Evolutionary conservation across 1,284 basidiomycete genomes (phyloP).

Genomic region (Sparassis latifolia): DNA sequence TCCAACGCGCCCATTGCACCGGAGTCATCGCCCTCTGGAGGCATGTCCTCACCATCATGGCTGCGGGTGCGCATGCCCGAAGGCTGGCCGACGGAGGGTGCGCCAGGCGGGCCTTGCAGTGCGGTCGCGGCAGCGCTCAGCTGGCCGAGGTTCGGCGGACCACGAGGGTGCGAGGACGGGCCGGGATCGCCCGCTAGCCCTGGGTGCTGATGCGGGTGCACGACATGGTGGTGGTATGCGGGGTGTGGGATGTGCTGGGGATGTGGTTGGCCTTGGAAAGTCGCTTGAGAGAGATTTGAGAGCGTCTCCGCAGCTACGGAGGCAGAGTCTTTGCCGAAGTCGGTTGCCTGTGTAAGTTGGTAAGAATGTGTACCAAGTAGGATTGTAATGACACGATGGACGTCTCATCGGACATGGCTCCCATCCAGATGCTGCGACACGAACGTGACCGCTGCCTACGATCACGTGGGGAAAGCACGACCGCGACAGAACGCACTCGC

Average conservation of each 20-base stretch:
- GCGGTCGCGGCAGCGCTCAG: constrained; percentile 42
- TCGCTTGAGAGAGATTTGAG: constrained; percentile 49
- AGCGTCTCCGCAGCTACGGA: constrained; percentile 50
- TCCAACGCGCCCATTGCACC: background rate
- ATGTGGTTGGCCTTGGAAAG: constrained; percentile 13
- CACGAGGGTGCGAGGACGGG: constrained; percentile 68
- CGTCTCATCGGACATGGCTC: too few relatives aligned
- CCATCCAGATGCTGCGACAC: constrained; percentile 4
- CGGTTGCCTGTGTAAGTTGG: too few relatives aligned
- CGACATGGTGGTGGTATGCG: constrained; percentile 7
- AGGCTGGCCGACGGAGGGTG: constrained; percentile 22
- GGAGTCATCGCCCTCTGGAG: constrained; percentile 1
- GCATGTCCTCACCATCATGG: constrained; percentile 7
- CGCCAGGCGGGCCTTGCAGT: constrained; percentile 25
- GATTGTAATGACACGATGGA: too few relatives aligned
- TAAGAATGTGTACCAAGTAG: too few relatives aligned
- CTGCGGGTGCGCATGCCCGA: constrained; percentile 24
- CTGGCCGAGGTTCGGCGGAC: constrained; percentile 59
- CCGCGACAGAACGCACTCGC: constrained; percentile 8
- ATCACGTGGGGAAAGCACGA: constrained; percentile 17
- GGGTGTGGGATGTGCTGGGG: constrained; percentile 12
- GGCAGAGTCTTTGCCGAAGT: constrained; percentile 40
- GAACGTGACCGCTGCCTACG: constrained; percentile 21
- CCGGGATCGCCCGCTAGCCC: constrained; percentile 50
- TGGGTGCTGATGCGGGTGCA: constrained; percentile 17